These are phyloP conservation scores for Shiraia sp. DNA, from an alignment of 2,329 filamentous ascomycete species.

Conservation along the genomic window DNA sequence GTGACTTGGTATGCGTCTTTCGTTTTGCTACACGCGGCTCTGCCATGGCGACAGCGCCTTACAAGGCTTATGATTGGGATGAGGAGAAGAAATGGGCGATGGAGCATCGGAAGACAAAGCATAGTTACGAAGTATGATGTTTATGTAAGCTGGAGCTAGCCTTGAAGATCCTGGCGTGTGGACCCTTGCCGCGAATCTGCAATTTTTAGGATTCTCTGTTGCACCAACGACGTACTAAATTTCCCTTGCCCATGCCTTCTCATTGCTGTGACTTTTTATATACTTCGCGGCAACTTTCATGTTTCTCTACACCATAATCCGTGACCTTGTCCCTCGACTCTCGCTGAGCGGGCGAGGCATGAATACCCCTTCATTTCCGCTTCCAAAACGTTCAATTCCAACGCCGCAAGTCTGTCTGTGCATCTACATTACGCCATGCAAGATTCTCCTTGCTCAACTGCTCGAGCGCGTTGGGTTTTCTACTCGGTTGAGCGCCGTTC, in stretches of 20 bases:
- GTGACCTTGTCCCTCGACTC: no score
- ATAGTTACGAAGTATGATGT: background rate
- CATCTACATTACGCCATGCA: constrained; percentile 36
- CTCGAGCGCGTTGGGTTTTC: constrained; percentile 32
- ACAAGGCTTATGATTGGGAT: background rate
- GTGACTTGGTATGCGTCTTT: constrained; percentile 38
- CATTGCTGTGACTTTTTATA: no score
- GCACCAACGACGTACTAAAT: no score
- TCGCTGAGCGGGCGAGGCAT: no score
- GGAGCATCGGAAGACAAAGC: constrained; percentile 1
- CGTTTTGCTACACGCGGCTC: constrained; percentile 30
- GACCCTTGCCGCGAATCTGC: no score
- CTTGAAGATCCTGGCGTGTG: no score
- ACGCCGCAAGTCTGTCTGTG: constrained; percentile 28
- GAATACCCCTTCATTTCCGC: no score
- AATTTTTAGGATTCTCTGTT: no score
- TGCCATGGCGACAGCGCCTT: constrained; percentile 11
- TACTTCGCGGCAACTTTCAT: no score
- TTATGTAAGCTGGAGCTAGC: constrained; percentile 12
- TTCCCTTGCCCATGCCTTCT: no score
- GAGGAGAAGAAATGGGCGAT: background rate
- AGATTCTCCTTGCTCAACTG: constrained; percentile 36
- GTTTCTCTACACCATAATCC: no score
- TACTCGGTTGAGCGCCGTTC: constrained; percentile 12
- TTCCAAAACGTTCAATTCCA: no score